Percentiles rank a stretch among this genome's conserved stretches.
Conservation (phyloP, 2,329 filamentous ascomycete genomes). For the Calycina marina region DNA sequence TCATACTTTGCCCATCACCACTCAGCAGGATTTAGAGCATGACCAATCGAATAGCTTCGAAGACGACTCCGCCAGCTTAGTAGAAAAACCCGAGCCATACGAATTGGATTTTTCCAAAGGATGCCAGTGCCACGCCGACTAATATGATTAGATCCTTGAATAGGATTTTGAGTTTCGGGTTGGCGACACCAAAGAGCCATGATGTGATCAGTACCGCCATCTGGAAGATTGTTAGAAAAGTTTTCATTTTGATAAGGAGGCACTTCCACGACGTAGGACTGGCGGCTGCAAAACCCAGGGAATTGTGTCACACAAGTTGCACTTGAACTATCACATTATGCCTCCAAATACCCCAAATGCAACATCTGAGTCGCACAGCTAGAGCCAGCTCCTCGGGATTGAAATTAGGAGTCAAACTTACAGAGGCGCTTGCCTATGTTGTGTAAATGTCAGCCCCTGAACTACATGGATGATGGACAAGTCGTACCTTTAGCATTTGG, state of each 20-base stretch:
- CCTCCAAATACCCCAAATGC: no score
- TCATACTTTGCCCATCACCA: constrained; percentile 65
- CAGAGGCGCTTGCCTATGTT: background rate
- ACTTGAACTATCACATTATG: no score
- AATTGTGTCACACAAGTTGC: no score
- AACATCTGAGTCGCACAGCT: no score
- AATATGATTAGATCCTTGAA: constrained; percentile 89
- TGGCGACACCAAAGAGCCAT: constrained; percentile 72
- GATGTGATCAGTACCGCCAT: constrained; percentile 79
- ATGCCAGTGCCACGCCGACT: constrained; percentile 81
- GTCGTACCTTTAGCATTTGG: constrained; percentile 80
- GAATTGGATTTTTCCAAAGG: constrained; percentile 88
- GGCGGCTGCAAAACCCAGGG: no score
- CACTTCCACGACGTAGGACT: no score
- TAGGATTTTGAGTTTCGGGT: constrained; percentile 70
- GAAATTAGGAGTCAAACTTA: no score
- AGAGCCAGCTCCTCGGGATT: no score
- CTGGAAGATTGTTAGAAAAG: no score
- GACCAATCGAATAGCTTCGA: constrained; percentile 67
- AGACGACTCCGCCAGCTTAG: constrained; percentile 62
- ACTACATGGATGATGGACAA: background rate
- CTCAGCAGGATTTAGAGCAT: constrained; percentile 72
- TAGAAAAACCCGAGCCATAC: constrained; percentile 63
- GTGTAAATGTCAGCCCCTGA: background rate
- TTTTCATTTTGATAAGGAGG: no score